These are phyloP conservation scores for Macrolepiota dolichaula DNA, from an alignment of 768 basidiomycete genomes.

Conservation along the genomic window DNA sequence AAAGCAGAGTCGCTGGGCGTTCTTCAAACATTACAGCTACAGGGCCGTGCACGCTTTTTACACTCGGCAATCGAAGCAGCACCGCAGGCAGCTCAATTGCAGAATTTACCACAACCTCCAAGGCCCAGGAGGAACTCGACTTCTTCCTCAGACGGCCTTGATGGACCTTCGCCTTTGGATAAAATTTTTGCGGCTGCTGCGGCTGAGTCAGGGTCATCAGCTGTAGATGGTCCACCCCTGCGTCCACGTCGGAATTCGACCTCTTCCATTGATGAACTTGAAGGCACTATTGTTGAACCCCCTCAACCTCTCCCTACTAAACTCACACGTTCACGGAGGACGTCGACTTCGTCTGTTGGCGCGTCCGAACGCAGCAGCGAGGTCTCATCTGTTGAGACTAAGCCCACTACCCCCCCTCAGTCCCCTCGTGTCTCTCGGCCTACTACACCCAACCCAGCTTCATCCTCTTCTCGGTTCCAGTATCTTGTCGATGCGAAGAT, in stretches of 20 bases:
- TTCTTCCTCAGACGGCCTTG: slow-evolving; percentile 7
- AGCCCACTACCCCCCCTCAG: neutral
- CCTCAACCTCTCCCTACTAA: slow-evolving; percentile 10
- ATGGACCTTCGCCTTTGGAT: slow-evolving; percentile 6
- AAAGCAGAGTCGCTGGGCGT: slow-evolving; percentile 49
- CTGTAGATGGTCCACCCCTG: slow-evolving; percentile 10
- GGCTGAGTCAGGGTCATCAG: neutral
- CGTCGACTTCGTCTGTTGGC: neutral
- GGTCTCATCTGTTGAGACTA: neutral
- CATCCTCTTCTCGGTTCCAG: neutral
- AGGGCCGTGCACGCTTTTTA: slow-evolving; percentile 45
- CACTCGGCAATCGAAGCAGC: slow-evolving; percentile 49
- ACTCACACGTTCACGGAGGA: slow-evolving; percentile 7
- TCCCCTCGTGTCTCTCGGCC: neutral
- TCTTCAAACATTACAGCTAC: slow-evolving; percentile 59
- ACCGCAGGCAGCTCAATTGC: slow-evolving; percentile 12
- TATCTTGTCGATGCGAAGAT: slow-evolving; percentile 9
- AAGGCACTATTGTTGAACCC: neutral
- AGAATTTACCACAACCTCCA: neutral
- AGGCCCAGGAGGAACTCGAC: slow-evolving; percentile 15
- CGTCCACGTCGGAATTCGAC: slow-evolving; percentile 11
- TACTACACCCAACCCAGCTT: neutral
- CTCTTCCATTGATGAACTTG: neutral
- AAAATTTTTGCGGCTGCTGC: slow-evolving; percentile 11
- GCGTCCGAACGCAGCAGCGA: neutral